phyloP scores from a whole-genome alignment of 2,329 filamentous ascomycete genomes.

The Aureobasidium sp. region DNA sequence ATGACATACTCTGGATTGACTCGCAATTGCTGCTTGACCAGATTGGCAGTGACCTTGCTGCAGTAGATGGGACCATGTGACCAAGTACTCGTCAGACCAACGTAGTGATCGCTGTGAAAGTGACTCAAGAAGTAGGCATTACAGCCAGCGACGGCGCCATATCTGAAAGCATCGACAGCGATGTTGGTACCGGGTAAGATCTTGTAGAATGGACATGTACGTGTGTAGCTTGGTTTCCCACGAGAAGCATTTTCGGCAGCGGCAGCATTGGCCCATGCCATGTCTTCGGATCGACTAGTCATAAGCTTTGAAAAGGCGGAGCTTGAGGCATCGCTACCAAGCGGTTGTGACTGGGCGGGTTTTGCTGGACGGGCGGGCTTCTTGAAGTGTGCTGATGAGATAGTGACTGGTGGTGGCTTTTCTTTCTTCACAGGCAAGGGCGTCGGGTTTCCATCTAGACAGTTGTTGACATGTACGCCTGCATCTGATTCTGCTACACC shows the following conservation, averaged over 20 bases:
- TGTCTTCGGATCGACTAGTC: constrained; percentile 82
- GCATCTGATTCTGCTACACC: constrained; percentile 54
- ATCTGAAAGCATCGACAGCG: constrained; percentile 92
- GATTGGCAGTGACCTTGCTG: constrained; percentile 81
- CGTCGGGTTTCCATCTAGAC: constrained; percentile 72
- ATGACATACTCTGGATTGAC: constrained; percentile 82
- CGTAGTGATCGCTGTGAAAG: constrained; percentile 96
- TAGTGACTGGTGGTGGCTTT: constrained; percentile 16
- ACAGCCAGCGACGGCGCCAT: constrained; percentile 85
- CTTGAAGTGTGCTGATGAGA: constrained; percentile 49
- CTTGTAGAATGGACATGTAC: constrained; percentile 97
- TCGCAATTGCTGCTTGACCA: constrained; percentile 76
- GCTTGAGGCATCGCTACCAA: constrained; percentile 33
- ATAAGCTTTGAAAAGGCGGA: constrained; percentile 92
- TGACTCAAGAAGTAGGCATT: constrained; percentile 95
- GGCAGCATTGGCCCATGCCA: constrained; percentile 81
- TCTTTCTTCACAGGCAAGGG: constrained; percentile 37
- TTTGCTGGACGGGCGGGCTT: constrained; percentile 58
- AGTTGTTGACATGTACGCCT: constrained; percentile 82
- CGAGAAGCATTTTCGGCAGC: constrained; percentile 67
- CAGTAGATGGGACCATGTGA: constrained; percentile 93
- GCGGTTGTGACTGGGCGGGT: constrained; percentile 74
- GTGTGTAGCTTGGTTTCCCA: constrained; percentile 76
- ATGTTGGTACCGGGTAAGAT: constrained; percentile 90
- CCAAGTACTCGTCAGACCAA: constrained; percentile 83